Evolutionary conservation across 345 rosid genomes (phyloP).

Genomic region (Salix koriyanagi): DNA sequence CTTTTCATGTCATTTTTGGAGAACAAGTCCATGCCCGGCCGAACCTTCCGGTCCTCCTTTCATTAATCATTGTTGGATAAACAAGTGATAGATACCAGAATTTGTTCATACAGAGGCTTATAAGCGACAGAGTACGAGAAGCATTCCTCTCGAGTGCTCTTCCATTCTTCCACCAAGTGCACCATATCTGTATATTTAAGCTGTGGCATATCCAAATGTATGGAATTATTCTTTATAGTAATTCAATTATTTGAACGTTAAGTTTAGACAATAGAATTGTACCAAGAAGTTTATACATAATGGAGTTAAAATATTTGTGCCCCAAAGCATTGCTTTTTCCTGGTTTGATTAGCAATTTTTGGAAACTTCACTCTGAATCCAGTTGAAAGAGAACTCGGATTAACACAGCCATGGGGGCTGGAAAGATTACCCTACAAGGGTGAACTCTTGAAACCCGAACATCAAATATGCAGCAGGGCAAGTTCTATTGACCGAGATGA

Average conservation of each 20-base stretch:
- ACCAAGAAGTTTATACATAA: background rate
- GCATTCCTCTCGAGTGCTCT: slow-evolving; percentile 32
- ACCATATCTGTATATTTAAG: slow-evolving; percentile 2
- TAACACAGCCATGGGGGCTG: background rate
- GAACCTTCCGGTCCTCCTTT: slow-evolving; percentile 8
- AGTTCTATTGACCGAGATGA: background rate
- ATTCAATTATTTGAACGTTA: slow-evolving; percentile 10
- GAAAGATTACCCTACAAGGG: background rate
- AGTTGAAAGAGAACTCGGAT: background rate
- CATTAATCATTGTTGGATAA: slow-evolving; percentile 9
- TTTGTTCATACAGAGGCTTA: slow-evolving; percentile 11
- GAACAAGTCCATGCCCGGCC: slow-evolving; percentile 62
- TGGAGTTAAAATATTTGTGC: background rate
- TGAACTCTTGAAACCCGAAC: background rate
- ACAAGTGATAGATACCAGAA: slow-evolving; percentile 14
- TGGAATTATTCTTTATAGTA: slow-evolving; percentile 18
- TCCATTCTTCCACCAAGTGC: slow-evolving; percentile 15
- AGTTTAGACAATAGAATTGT: background rate
- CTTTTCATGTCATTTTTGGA: slow-evolving; percentile 81
- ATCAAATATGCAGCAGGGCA: background rate
- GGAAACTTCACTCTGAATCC: background rate
- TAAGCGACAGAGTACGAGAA: slow-evolving; percentile 7
- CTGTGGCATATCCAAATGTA: slow-evolving; percentile 8
- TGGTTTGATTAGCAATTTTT: background rate
- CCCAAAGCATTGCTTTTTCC: background rate